A percentile compares a stretch with the other conserved stretches of the same genome.
These are phyloP conservation scores for Solanum peruvianum DNA, from an alignment of 257 asterid genomes.

Conservation along the genomic window DNA sequence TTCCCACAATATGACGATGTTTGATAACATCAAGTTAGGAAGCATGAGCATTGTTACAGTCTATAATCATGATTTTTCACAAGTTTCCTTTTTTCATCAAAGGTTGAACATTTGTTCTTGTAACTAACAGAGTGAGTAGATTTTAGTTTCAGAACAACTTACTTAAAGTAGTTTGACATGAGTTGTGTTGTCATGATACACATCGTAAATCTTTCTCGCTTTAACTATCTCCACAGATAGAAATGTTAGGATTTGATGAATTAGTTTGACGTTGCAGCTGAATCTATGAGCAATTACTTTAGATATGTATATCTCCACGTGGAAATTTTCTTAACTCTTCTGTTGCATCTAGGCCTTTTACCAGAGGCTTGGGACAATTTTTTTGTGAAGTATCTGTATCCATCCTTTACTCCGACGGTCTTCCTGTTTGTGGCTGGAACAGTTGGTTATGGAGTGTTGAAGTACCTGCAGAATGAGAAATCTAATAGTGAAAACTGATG, in stretches of 20 bases:
- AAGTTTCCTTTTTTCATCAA: not conserved
- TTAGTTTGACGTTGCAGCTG: not conserved
- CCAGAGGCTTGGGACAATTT: constrained; percentile 88
- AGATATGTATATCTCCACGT: not conserved
- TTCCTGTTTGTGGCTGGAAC: constrained; percentile 83
- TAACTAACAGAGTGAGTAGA: not conserved
- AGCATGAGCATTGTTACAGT: not conserved
- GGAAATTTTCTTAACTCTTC: not conserved
- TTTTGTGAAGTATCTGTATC: constrained; percentile 77
- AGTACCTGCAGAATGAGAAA: constrained; percentile 70
- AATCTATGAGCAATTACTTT: not conserved
- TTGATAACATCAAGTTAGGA: not conserved
- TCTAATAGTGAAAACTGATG: constrained; percentile 25
- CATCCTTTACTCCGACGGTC: constrained; percentile 91
- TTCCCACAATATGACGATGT: not conserved
- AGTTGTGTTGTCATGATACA: not conserved
- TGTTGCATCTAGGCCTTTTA: constrained; percentile 50
- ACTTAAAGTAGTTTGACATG: not conserved
- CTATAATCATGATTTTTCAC: not conserved
- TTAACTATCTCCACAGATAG: not conserved
- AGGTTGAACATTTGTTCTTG: not conserved
- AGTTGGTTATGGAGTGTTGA: constrained; percentile 60
- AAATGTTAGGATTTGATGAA: not conserved
- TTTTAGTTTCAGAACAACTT: not conserved
- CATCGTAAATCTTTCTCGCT: not conserved